Evolutionary conservation across 176 grass and related monocot species (phyloP), one percentile per base, ranked within the genome.

Genomic region (Raddia guianensis): DNA sequence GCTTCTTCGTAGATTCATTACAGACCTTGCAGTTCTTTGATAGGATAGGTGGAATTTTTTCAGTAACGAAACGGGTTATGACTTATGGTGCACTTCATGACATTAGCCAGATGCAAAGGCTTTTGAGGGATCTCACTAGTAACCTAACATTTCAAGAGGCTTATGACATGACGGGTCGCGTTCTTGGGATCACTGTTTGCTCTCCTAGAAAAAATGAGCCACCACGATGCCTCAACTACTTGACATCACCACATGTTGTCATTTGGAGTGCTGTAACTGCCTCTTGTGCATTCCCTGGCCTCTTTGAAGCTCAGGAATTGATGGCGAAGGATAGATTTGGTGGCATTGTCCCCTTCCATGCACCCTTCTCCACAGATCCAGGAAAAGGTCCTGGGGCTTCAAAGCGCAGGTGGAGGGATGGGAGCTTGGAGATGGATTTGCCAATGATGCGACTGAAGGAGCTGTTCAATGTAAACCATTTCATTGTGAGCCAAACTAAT

Each of bases 91-190:
- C 96, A 77, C 75, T 98, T 49, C 96, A 98, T 70, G 96, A 98
- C 70, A 98, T 98, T 65, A 86, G 92, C 44, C 96, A 98, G 15
- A 72, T 98, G 84, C 96, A 98, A 74, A 92, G 67, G 44, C 88
- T 95, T 88, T 83, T 95, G 75, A 87, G 96, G 79, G 74, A 95
- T 86, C 88, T 98, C n/a, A 98, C 92, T 20, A 91, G 92, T 70
- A 98, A 98, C 79, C 85, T 98, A 85, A 98, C 96, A 76, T 98
- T 98, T 93, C 96, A 98, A 95, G 96, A 98, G 83, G 96, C 96
- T 66, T 98, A 93, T 7, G 90, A 98, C 86, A 93, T 98, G 65
- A 98, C 96, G 50, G 96, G 96, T 2, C 89, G 92, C 82, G 73
- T 98, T 72, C 92, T 98, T 78, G 92, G 92, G 44, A 86, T 98